A percentile compares a stretch with the other conserved stretches of the same genome.
Evolutionary conservation across 345 rosid species (phyloP).

Genomic region (Cardamine occulta): DNA sequence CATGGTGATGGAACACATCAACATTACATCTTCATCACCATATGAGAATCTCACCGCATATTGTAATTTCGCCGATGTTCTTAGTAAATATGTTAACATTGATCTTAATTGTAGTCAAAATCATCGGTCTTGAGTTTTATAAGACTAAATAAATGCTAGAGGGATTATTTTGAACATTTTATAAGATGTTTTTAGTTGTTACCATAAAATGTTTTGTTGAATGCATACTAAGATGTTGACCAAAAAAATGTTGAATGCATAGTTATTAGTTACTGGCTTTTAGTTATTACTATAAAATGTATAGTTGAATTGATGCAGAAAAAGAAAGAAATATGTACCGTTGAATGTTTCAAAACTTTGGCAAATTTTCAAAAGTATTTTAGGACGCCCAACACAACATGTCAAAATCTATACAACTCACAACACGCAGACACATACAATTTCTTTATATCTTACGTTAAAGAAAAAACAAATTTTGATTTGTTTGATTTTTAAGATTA

Average conservation of each 20-base stretch:
- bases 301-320: neutral
- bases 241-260: neutral
- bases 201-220: neutral
- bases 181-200: neutral
- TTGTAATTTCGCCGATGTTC: slow-evolving; percentile 27
- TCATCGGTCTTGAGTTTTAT: too few species aligned
- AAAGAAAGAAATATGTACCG: neutral
- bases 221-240: neutral
- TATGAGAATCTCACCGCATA: neutral
- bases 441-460: neutral
- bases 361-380: neutral
- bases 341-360: neutral
- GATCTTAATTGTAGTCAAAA: neutral
- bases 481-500: neutral
- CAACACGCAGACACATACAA: neutral
- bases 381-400: neutral
- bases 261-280: too few species aligned
- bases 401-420: neutral
- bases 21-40: slow-evolving; percentile 29
- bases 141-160: too few species aligned
- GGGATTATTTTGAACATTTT: too few species aligned
- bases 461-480: neutral
- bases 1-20: slow-evolving; percentile 29
- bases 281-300: neutral
- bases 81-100: slow-evolving; percentile 6